Base-by-base conservation (phyloP, 2,329 filamentous ascomycete genomes). In the Nemania sp. region DNA sequence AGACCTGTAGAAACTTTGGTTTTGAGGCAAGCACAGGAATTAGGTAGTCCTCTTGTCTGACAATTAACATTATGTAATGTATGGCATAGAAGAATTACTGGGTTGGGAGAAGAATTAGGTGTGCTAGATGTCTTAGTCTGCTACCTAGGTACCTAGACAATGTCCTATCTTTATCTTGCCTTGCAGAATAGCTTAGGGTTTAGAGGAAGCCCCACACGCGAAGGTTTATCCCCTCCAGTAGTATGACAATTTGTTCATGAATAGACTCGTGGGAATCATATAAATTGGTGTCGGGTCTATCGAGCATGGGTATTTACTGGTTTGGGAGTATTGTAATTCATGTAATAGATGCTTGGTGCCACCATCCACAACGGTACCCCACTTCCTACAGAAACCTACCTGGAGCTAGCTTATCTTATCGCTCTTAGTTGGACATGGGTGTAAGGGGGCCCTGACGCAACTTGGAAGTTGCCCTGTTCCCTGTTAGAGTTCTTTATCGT, bases 21-120 rank as follows among this genome's bases (percentile, higher is more conserved):
- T 76, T 45, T 74, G 74, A 80, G 78, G 77, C 77, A 80, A 78
- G 73, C 69, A 80, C 80, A 81, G 82, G 82, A 81, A 75, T 86
- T 85, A 85, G 83, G 83, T 84, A 85, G 78, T 82, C 82, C 81
- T 83, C 81, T 80, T 77, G 78, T 77, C 76, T 76, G 74, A 62
- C 70, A 73, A 56, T 75, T 77, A 72, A 73, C 66, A 74, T 75
- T 73, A 72, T 71, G 67, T 64, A 68, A 68, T 71, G 67, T 54
- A 55, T 67, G 38, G 22, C 53, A 65, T 62, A 59, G 43, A 51
- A 43, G 41, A 62, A 27, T 35, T 38, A 51, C 22, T 47, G 32
- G 57, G 32, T 57, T 43, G 41, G 53, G 54, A 57, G 59, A 47
- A 64, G 63, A 27, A 35, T 10, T n/a, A 38, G 52, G 51, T n/a